These are phyloP conservation scores for Rosa rugosa DNA, from an alignment of 306 rosid species.

Conservation along the genomic window DNA sequence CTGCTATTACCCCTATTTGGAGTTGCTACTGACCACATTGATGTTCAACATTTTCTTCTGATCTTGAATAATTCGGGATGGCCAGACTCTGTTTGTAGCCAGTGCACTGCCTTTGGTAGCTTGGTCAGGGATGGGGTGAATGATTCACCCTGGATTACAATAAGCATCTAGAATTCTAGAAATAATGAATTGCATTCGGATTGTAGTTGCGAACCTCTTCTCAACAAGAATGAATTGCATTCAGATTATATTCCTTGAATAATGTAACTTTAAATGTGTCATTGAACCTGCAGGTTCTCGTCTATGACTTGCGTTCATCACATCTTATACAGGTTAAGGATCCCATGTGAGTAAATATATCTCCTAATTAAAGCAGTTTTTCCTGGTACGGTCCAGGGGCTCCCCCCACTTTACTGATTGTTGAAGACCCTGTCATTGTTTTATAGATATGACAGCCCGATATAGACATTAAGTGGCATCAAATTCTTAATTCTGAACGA, in stretches of 20 bases:
- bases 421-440: conserved; percentile 23
- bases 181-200: too few species aligned
- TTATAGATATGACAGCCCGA: conserved; percentile 83
- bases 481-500: conserved; percentile 61
- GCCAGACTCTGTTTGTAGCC: too few species aligned
- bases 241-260: neutral
- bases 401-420: conserved; percentile 1
- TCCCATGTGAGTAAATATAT: conserved; percentile 60
- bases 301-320: conserved; percentile 86
- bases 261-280: conserved; percentile 1
- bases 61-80: too few species aligned
- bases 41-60: too few species aligned
- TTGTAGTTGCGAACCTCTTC: neutral
- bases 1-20: too few species aligned
- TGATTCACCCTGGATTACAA: too few species aligned
- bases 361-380: conserved; percentile 11
- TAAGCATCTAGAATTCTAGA: too few species aligned
- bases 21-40: too few species aligned
- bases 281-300: conserved; percentile 65
- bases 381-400: conserved; percentile 1
- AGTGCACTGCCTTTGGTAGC: too few species aligned
- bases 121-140: too few species aligned
- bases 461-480: conserved; percentile 97
- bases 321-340: too few species aligned
- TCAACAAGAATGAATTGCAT: neutral